phyloP scores from a whole-genome alignment of 768 basidiomycete species.

The Tulasnella sp. region DNA sequence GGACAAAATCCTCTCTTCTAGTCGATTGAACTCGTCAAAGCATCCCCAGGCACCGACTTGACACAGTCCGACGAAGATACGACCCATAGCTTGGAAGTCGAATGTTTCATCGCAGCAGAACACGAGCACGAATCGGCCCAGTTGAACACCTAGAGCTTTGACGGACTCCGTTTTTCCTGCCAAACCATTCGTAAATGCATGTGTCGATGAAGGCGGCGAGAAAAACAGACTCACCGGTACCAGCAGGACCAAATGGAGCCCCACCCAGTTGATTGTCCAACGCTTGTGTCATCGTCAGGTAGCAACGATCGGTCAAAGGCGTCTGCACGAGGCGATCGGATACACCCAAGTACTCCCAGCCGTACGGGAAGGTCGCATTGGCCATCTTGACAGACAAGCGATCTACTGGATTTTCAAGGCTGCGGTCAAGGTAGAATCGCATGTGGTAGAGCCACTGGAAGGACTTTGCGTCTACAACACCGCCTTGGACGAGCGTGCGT shows the following conservation, averaged over 20 bases:
- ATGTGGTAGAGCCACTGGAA: constrained; percentile 97
- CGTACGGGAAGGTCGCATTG: constrained; percentile 89
- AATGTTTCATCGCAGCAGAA: constrained; percentile 99
- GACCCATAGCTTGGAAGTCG: constrained; percentile 99
- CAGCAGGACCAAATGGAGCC: constrained; percentile 95
- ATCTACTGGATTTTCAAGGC: constrained; percentile 65
- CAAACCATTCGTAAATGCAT: not conserved
- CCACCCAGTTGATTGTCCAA: constrained; percentile 92
- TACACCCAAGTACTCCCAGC: constrained; percentile 98
- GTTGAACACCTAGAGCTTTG: constrained; percentile 93
- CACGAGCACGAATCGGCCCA: constrained; percentile 98
- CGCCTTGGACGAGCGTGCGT: constrained; percentile 60
- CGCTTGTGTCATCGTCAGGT: constrained; percentile 92
- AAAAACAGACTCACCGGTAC: constrained; percentile 56
- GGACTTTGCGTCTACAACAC: constrained; percentile 50
- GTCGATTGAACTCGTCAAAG: constrained; percentile 95
- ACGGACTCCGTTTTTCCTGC: constrained; percentile 97
- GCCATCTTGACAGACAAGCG: constrained; percentile 74
- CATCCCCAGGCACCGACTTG: constrained; percentile 99
- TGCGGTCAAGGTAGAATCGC: constrained; percentile 85
- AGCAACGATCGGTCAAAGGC: constrained; percentile 92
- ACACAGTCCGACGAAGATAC: constrained; percentile 96
- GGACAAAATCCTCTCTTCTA: constrained; percentile 94
- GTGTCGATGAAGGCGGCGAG: not conserved
- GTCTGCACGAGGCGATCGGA: constrained; percentile 96